Evolutionary conservation across 148 eudicot species (phyloP), one percentile per base, ranked within the genome.

Genomic region (Agrostemma githago): DNA sequence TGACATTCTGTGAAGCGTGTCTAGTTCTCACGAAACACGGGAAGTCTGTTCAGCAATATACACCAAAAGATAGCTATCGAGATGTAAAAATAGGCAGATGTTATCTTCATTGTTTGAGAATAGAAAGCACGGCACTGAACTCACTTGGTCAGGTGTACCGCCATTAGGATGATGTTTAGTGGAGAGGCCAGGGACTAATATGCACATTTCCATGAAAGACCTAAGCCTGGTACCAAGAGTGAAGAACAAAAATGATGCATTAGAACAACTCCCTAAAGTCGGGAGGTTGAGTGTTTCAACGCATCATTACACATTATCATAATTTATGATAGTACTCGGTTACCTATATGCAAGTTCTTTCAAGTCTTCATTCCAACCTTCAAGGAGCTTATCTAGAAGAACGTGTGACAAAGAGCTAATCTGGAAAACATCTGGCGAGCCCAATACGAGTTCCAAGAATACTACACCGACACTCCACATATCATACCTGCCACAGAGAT

Each of bases 381-480:
- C 88, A 73, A 94, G 85, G 74, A 91, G 96, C 77, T 86, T 89
- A 79, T 94, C 93, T 53, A 94, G 82, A 77, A 94, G 96, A 76
- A 87, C 89, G 66, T 89, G 91, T 9, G 98, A 88, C 65, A 83
- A 71, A 67, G 92, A 70, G 76, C 85, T 91, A 83, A 94, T 88
- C 84, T 92, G 93, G 72, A 94, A 91, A 78, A 91, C 97, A 84
- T 94, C 91, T 62, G 98, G 97, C 48, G 98, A 91, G 68, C 98
- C 98, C 79, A 91, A 82, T 41, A 91, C 83, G 84, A 94, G 67
- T 85, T 94, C 98, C 79, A 94, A 78, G 79, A 91, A 83, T 60
- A 94, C 92, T 72, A 91, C 98, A 57, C 97, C 98, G 63, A 90
- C 92, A 75, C 98, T 94, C 98, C 98, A 94, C 96, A 88, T 89